Evolutionary conservation across 2,329 filamentous ascomycete genomes (phyloP), one percentile per base, ranked within the genome.

Genomic region (Aureobasidium uvarum): DNA sequence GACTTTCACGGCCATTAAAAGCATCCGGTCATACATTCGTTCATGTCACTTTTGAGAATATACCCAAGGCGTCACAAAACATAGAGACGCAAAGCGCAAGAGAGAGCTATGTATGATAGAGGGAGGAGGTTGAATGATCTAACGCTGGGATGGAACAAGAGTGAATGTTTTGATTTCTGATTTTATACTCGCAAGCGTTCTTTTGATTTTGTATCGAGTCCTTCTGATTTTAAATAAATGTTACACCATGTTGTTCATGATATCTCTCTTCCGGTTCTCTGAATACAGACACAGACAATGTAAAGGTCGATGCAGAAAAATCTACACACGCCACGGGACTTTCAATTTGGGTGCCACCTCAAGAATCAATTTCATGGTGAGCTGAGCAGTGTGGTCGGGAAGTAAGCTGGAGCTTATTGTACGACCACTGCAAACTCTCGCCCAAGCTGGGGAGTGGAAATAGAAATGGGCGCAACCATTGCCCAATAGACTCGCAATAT

Each of bases 11-110:
- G 46, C 46, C 46, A 50, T 31, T 23, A n/a, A 33, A 59, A 46
- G 31, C 46, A 50, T 46, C 43, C 46, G 45, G 43, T 38, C 20
- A 62, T 31, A 39, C 58, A 50, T 62, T 62, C 43, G 20, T 62
- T 50, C 43, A 62, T 51, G 58, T 62, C 23, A 62, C 58, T 62
- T 62, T 62, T 50, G 11, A 60, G 18, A 60, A 36, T 62, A 62
- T 62, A 62, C 58, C 58, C 58, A 62, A 23, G 45, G 58, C 58
- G 58, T 62, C 31, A 28, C 25, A 25, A 31, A 50, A 18, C 5
- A 50, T 62, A 50, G 43, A 50, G 58, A 39, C 55, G 39, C 41
- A 46, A 25, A 23, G 52, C 39, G 55, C 28, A 43, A 31, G 36
- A 38, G 33, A 46, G 33, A 43, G 28, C 10, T 31, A 45, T 62